Evolutionary conservation across 176 grass and related monocot genomes (phyloP).

Genomic region (Avena eriantha): DNA sequence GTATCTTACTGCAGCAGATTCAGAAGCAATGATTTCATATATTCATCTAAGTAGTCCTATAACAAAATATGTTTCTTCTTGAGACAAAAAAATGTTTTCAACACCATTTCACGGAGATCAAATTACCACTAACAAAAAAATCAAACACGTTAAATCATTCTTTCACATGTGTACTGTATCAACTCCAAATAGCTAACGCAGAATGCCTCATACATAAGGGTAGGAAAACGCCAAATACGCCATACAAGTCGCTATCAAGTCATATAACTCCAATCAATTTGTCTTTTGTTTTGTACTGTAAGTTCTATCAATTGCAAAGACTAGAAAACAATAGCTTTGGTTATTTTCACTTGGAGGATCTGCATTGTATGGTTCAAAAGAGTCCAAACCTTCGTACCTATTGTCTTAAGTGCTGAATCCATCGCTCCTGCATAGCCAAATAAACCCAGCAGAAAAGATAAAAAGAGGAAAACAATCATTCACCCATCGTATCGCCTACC

Average conservation of each 20-base stretch:
- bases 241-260: constrained; percentile 49
- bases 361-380: constrained; percentile 43
- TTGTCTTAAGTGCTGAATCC: constrained; percentile 47
- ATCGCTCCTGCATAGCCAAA: constrained; percentile 47
- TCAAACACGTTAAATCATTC: constrained; percentile 10
- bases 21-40: constrained; percentile 12
- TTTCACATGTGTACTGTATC: not conserved
- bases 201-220: not conserved
- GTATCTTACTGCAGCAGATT: constrained; percentile 3
- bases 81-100: not conserved
- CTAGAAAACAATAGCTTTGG: constrained; percentile 51
- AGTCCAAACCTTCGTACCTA: constrained; percentile 49
- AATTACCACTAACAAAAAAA: constrained; percentile 20
- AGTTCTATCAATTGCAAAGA: constrained; percentile 60
- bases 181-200: constrained; percentile 31
- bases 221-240: not conserved
- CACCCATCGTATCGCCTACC: not conserved
- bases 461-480: constrained; percentile 31
- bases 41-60: constrained; percentile 1
- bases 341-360: constrained; percentile 53
- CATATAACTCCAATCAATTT: constrained; percentile 69
- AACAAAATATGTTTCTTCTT: not conserved
- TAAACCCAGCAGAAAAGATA: constrained; percentile 53
- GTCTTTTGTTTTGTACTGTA: constrained; percentile 49
- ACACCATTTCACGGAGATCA: not conserved